phyloP scores from a whole-genome alignment of 345 rosid species.

The Euclidium syriacum region DNA sequence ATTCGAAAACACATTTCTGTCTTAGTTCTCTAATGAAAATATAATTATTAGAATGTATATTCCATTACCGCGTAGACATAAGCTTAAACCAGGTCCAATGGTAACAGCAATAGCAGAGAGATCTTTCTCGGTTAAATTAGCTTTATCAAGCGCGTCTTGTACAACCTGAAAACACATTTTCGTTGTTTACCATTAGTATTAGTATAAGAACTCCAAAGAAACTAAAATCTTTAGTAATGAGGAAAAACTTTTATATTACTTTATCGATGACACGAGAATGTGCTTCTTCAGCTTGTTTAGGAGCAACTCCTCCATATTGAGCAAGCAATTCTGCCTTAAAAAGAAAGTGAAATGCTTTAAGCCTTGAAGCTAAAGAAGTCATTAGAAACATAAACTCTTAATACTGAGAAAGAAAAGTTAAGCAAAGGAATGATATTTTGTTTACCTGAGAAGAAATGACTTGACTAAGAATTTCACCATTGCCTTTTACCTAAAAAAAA shows the following conservation, averaged over 20 bases:
- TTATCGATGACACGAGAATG: conserved; percentile 74
- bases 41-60: too few relatives aligned
- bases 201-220: background rate
- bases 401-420: background rate
- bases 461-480: conserved; percentile 87
- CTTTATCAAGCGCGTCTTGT: conserved; percentile 70
- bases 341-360: background rate
- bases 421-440: conserved; percentile 15
- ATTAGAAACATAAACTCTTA: too few relatives aligned
- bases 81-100: conserved; percentile 96
- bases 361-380: too few relatives aligned
- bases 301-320: conserved; percentile 91
- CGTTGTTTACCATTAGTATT: background rate
- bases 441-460: conserved; percentile 92
- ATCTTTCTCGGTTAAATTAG: conserved; percentile 56
- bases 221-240: background rate
- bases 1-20: too few relatives aligned
- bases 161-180: conserved; percentile 51
- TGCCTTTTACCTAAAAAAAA: conserved; percentile 66
- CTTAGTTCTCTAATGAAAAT: background rate
- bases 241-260: conserved; percentile 30
- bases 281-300: conserved; percentile 94
- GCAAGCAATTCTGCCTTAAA: conserved; percentile 91
- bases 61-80: conserved; percentile 85
- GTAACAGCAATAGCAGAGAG: conserved; percentile 97